Evolutionary conservation across 176 grass and related monocot genomes (phyloP), one percentile per base, ranked within the genome.

Genomic region (Chrysopogon serrulatus): DNA sequence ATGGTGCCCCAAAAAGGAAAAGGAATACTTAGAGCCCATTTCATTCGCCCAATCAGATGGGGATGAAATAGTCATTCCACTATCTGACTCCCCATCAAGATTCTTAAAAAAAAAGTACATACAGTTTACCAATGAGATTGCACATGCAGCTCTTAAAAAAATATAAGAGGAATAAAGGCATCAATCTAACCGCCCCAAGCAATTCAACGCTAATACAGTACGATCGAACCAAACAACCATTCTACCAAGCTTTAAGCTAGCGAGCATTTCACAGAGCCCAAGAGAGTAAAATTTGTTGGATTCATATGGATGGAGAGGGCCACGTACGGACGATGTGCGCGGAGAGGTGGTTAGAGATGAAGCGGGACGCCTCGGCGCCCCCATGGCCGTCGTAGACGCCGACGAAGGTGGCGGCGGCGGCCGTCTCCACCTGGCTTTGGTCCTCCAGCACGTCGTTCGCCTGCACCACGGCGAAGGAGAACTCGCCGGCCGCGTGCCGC

Each of bases 341-440:
- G 45, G 91, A 94, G 10, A 98, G 93, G 86, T 98, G 81, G 54
- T 98, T 89, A 31, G 93, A 92, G 32, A 98, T 93, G 78, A 98
- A 98, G 35, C 91, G 89, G 19, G 96, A 92, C 1, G 96, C 96
- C 82, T 98, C 96, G 9, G 96, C 91, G 59, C 96, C 96, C 41
- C 96, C 96, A 82, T 98, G 96, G 4, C 96, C 96, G 71, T 98
- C 96, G 47, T 98, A 98, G 84, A 98, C 93, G 62, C 96, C 96
- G 65, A 98, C 71, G 82, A 98, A 98, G 37, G 89, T 96, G 73
- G 93, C 87, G 8, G 77, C 80, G 30, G 73, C 65, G 30, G 83
- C 89, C 6, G 91, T 95, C 86, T 98, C 96, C 32, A 98, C 96
- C 91, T 98, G 96, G 76, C 96, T 96, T 40, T 98, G 89, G 74